Conservation (phyloP, 2,329 filamentous ascomycete species). For the Colletotrichum ledebouriae region DNA sequence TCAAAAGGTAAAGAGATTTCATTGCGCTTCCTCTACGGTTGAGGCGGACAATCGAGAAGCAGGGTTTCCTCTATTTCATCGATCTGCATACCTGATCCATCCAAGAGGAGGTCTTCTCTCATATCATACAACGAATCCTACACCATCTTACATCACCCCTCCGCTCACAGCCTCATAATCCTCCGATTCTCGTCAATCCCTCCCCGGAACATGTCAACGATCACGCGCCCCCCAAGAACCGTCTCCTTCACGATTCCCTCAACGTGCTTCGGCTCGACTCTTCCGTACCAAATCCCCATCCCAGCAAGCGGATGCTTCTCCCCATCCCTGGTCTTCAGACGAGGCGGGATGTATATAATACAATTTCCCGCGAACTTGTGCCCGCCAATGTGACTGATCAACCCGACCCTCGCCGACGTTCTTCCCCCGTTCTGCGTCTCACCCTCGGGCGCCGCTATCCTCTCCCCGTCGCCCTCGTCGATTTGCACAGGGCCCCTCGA, state of each 20-base stretch:
- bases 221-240: slow-evolving; percentile 73
- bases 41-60: too few relatives aligned
- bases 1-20: too few relatives aligned
- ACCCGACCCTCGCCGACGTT: slow-evolving; percentile 70
- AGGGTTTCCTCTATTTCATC: too few relatives aligned
- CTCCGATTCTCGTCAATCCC: slow-evolving; percentile 70
- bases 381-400: slow-evolving; percentile 85
- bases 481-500: slow-evolving; percentile 59
- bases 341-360: slow-evolving; percentile 81
- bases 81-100: too few relatives aligned
- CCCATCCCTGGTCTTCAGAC: slow-evolving; percentile 55
- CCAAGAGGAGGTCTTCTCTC: too few relatives aligned
- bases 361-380: slow-evolving; percentile 91
- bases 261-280: slow-evolving; percentile 81
- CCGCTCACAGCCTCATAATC: slow-evolving; percentile 60
- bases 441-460: slow-evolving; percentile 25
- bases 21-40: too few relatives aligned
- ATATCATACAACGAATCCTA: slow-evolving; percentile 23
- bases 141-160: neutral
- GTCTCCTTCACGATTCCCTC: slow-evolving; percentile 83
- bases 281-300: slow-evolving; percentile 85
- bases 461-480: slow-evolving; percentile 45
- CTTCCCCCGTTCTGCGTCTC: slow-evolving; percentile 37
- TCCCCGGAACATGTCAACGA: slow-evolving; percentile 79
- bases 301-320: slow-evolving; percentile 72